Conservation (phyloP, 306 rosid genomes). For the Coriaria nepalensis region DNA sequence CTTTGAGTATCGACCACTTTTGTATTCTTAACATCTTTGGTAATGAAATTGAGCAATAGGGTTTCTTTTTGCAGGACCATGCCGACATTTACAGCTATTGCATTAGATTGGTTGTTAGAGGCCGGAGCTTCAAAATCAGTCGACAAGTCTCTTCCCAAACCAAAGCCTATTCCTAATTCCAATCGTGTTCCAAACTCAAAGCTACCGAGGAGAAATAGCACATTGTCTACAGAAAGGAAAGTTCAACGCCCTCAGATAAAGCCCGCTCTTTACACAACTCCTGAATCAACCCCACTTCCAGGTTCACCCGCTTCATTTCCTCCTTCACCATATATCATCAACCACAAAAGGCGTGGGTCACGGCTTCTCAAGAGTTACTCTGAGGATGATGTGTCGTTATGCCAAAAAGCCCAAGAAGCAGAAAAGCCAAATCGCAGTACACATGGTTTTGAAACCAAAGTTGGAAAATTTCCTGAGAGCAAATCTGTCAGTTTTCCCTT, state of each 20-base stretch:
- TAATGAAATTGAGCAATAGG: background rate
- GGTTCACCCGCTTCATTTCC: constrained; percentile 76
- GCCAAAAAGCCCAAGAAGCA: constrained; percentile 14
- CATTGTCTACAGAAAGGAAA: constrained; percentile 27
- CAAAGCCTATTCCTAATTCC: constrained; percentile 32
- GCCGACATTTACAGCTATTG: constrained; percentile 72
- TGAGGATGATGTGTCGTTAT: constrained; percentile 34
- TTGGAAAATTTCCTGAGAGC: constrained; percentile 29
- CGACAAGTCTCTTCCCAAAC: constrained; percentile 37
- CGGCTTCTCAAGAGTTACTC: constrained; percentile 72
- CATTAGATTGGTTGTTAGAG: constrained; percentile 79
- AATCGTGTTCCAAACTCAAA: constrained; percentile 29
- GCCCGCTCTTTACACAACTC: constrained; percentile 84
- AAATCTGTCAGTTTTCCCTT: constrained; percentile 19
- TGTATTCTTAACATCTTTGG: background rate
- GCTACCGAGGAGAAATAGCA: constrained; percentile 45
- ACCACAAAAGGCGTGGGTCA: constrained; percentile 95
- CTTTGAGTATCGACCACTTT: background rate
- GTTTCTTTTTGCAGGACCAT: constrained; percentile 40
- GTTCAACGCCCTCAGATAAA: constrained; percentile 48
- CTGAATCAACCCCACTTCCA: constrained; percentile 69
- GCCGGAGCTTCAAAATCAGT: constrained; percentile 57
- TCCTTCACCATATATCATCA: constrained; percentile 83
- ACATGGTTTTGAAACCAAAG: constrained; percentile 21
- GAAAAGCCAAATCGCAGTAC: constrained; percentile 16